Evolutionary conservation across 2,329 filamentous ascomycete genomes (phyloP), one percentile per base, ranked within the genome.

Genomic region (Penicillium frequentans): DNA sequence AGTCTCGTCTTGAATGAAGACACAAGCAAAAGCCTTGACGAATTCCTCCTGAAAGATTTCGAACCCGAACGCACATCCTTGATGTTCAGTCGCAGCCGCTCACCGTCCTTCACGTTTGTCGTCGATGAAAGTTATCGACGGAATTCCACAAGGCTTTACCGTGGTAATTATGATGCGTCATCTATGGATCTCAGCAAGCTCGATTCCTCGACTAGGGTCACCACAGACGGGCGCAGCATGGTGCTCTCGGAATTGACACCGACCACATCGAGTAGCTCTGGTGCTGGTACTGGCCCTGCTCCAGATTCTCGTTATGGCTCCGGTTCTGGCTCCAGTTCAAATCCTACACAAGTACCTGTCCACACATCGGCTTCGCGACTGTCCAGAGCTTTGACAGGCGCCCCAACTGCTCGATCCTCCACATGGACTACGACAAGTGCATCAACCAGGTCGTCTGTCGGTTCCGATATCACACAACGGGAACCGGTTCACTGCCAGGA

Each of bases 51-150:
- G 64, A 56, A 58, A 49, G 63, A 66, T 16, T 35, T 57, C 10
- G 51, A 54, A 10, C 60, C 57, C 1, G 62, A 69, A 23, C 66
- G 70, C 7, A 65, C 65, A 27, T 68, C 64, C 11, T 43, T 71
- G 26, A 72, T 72, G 68, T 70, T 70, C 50, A 65, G 64, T 49
- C 64, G 62, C 10, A 68, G 63, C 23, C 56, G 57, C 14, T 65
- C 72, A 24, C 64, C 67, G 9, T 68, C 67, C 19, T 39, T 67
- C 19, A 54, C 63, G 5, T 68, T 57, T 16, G 33, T 64, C 31
- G 46, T 64, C 5, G 58, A 66, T 6, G 56, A 60, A 16, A 26
- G 31, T 4, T 54, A 57, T n/a, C 45, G 27, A 19, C 42, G 39
- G 14, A 42, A 5, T 23, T n/a, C 45, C 2, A 3, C 14, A 44